Evolutionary conservation across 2,329 filamentous ascomycete genomes (phyloP), one percentile per base, ranked within the genome.

Genomic region (Xylogone sp.): DNA sequence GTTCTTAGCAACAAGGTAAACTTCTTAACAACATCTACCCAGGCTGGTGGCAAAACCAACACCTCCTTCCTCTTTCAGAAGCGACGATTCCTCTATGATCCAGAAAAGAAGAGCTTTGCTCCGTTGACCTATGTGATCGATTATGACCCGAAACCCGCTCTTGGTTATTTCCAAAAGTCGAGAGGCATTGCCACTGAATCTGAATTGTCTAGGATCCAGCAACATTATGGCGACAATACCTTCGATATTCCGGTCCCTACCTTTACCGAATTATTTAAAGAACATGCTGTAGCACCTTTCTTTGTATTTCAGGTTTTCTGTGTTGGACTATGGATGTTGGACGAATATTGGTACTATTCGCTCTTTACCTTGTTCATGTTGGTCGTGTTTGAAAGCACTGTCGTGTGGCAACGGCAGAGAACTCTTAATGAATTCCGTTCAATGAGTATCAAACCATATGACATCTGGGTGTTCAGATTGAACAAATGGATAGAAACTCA

Each of bases 301-400:
- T 99, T 99, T 72, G 92, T 99, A 57, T 99, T 99, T 75, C 94
- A 99, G 77, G 79, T 99, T 55, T 99, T 99, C 76, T 99, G 95
- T 63, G 94, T 99, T 53, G 95, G 94, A 16, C 76, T 99, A 55
- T 99, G 94, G 94, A 90, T 97, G 85, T 76, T 99, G 67, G 94
- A 99, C 67, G 95, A 99, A 73, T 99, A 97, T 74, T 99, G 95
- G 94, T 99, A 99, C 77, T 99, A 99, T 75, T 97, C 94, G 55
- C 82, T 99, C 19, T 99, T 99, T 72, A 99, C 95, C 1, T 84
- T 99, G 20, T 92, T 97, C 75, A 99, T 99, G 95, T 83, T 99
- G 51, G 90, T 99, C 60, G 86, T 84, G 53, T 99, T 99, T 62
- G 94, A 99, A 75, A 97, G 92, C 69, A 99, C 94, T 2, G 95